Conservation (phyloP, 2,329 filamentous ascomycete genomes). For the Aspergillus candidus region DNA sequence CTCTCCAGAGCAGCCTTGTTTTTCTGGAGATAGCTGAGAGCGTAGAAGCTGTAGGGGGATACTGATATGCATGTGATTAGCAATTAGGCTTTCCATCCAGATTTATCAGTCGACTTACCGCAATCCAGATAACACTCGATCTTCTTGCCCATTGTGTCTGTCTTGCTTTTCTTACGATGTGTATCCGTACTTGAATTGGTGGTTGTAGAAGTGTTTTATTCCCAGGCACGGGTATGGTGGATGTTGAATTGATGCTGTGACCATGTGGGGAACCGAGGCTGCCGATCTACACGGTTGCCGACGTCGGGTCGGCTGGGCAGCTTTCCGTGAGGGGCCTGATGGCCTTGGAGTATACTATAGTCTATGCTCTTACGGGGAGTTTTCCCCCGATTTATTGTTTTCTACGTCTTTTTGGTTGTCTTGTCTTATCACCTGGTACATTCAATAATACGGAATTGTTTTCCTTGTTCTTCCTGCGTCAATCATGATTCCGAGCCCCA, state of each 20-base stretch:
- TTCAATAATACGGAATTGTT: too few relatives aligned
- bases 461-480: too few relatives aligned
- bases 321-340: too few relatives aligned
- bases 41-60: slow-evolving; percentile 53
- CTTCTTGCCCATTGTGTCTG: slow-evolving; percentile 48
- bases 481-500: too few relatives aligned
- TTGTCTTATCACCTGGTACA: too few relatives aligned
- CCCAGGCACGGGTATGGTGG: not conserved
- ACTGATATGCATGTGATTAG: slow-evolving; percentile 39
- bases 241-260: not conserved
- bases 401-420: too few relatives aligned
- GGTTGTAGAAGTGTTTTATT: not conserved
- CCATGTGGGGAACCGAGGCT: slow-evolving; percentile 4
- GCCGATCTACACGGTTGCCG: not conserved
- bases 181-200: not conserved
- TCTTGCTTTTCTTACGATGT: not conserved
- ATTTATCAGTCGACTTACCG: slow-evolving; percentile 41
- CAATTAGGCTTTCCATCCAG: not conserved
- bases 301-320: not conserved
- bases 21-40: slow-evolving; percentile 52
- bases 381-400: too few relatives aligned
- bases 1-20: slow-evolving; percentile 51
- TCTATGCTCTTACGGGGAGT: too few relatives aligned
- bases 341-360: not conserved
- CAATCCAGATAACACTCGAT: slow-evolving; percentile 65